Evolutionary conservation across 2,329 filamentous ascomycete genomes (phyloP).

Genomic region (Dactylonectria macrodidyma): DNA sequence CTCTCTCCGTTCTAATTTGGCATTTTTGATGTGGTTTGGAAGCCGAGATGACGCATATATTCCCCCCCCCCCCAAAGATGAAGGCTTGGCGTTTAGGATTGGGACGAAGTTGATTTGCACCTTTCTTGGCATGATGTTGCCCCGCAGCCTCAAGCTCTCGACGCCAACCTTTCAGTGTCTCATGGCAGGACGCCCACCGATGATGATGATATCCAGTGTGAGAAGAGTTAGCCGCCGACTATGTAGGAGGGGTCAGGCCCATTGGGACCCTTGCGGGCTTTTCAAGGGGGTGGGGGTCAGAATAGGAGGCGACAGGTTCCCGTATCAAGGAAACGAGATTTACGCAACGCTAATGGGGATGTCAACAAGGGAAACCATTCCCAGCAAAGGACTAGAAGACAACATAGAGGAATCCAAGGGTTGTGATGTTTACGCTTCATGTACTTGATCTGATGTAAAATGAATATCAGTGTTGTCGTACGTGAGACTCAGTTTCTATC

Average conservation of each 20-base stretch:
- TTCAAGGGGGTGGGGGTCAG: slow-evolving; percentile 31
- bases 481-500: background rate
- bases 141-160: slow-evolving; percentile 24
- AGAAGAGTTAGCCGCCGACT: slow-evolving; percentile 41
- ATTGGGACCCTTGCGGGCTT: slow-evolving; percentile 28
- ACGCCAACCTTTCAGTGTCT: slow-evolving; percentile 29
- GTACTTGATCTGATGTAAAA: background rate
- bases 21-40: slow-evolving; percentile 45
- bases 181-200: slow-evolving; percentile 37
- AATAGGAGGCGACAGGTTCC: slow-evolving; percentile 22
- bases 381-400: slow-evolving; percentile 36
- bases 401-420: slow-evolving; percentile 43
- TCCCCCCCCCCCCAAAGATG: slow-evolving; percentile 44
- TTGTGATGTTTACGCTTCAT: slow-evolving; percentile 23
- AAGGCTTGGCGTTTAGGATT: slow-evolving; percentile 48
- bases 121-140: slow-evolving; percentile 38
- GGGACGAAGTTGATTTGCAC: slow-evolving; percentile 43
- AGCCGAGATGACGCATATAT: slow-evolving; percentile 48
- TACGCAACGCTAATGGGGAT: slow-evolving; percentile 32
- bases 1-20: slow-evolving; percentile 36
- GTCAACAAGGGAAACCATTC: slow-evolving; percentile 32
- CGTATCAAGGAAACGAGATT: slow-evolving; percentile 36
- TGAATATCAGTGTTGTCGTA: background rate
- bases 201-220: slow-evolving; percentile 43
- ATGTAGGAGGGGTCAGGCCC: slow-evolving; percentile 31